Base-by-base conservation (phyloP, 805 yeast species). In the Yamadazyma sp. region DNA sequence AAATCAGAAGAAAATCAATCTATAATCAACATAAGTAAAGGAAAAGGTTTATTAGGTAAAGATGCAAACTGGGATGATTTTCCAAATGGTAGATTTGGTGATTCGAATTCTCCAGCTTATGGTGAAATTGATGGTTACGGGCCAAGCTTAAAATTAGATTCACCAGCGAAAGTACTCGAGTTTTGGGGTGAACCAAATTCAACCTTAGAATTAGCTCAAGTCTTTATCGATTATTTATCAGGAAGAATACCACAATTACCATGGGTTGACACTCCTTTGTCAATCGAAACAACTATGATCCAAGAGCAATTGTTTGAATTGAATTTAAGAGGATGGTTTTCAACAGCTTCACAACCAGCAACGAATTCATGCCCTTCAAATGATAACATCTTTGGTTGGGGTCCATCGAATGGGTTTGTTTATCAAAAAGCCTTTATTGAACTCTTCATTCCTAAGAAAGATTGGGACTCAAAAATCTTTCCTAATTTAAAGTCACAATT, bases 111-210 rank as follows among this genome's bases (percentile, higher is more conserved):
- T 22, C 96, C 97, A 13, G 98, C 98, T 1, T 91, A 85, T 60
- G 98, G 98, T 68, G 97, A 91, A 62, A 86, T 91, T 49, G 97
- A 89, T 57, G 98, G 98, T 20, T 93, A 91, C 57, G 98, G 98
- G 2, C 96, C 97, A 0, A 77, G 84, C 2, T 73, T 93, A 50
- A 89, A 89, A 52, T 80, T 86, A 4, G 74, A 82, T 30, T 45
- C 66, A 6, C 73, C 79, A 9, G 69, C 74, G 23, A 76, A 72
- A 50, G 94, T 94, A 1, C 65, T 73, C 32, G 76, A 75, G 35
- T 66, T 78, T 13, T 89, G 97, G 96, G 96, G 95, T 0, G 64
- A 70, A 35, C 96, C 96, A 4, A 73, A 66, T 21, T 66, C 69
- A 10, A 45, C 63, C 3, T 52, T 61, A 4, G 96, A 88, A 53